Base-by-base conservation (phyloP, 371 early-diverging fungal genomes). In the Mortierella polycephala region DNA sequence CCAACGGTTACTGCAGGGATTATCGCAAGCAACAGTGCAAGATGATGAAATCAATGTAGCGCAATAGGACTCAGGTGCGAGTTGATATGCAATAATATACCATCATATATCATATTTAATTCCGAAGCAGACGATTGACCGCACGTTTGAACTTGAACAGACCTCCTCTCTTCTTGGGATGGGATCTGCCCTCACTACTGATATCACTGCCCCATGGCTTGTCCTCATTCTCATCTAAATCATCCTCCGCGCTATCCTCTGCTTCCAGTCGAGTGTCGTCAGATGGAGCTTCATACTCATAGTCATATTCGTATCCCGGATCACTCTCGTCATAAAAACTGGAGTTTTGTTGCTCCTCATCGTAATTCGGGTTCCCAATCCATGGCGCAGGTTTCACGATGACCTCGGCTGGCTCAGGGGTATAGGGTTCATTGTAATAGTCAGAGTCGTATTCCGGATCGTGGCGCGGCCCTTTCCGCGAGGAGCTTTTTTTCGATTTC, bases 291-390 rank as follows among this genome's bases (percentile, higher is more conserved):
- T 69, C 61, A 50, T 74, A 57, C 45, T 69, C 69, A 46, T 67
- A 52, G 5, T 67, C 70, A 20, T 70, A 56, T 16, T 64, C 74
- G 10, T 69, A 53, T 4, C 63, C 74, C 9, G 56, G 20, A 7
- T 58, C 62, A 37, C 65, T 65, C 14, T 74, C 68, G 11, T 59
- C 50, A 54, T 64, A 64, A 40, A 68, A 74, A 37, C 51, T 68
- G 9, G 64, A 64, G 61, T 74, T 74, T 20, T 45, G 57, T 20
- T 47, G 63, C 58, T 74, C 75, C 61, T 74, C 75, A 40, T 74
- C 75, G 54, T 69, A 74, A 50, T 74, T 74, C 14, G 75, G 75
- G 56, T 74, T 74, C n/a, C 69, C 75, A 16, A 74, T 74, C 75
- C 75, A 74, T 14, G 75, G 75, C 8, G 69, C 75, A 23, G 60